Base-by-base conservation (phyloP, 1,284 basidiomycete species). In the Naganishia sp. region DNA sequence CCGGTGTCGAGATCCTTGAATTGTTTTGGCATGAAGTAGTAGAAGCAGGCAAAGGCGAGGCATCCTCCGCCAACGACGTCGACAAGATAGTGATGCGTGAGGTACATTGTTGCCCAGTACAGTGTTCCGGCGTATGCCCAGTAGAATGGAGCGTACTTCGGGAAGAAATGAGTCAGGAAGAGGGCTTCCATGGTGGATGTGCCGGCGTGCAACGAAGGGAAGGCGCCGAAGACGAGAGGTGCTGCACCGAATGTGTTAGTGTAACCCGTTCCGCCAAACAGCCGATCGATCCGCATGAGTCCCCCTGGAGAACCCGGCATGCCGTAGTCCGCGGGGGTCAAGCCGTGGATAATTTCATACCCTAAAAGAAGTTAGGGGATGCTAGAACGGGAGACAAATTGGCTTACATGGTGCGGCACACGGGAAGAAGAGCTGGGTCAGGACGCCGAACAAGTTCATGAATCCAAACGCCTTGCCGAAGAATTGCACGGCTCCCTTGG, bases 91-190 rank as follows among this genome's bases (percentile, higher is more conserved):
- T 98, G 93, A 78, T 96, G 94, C 6, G 90, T 92, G 72, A 95
- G 87, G 82, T 96, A 96, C 95, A 99, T 99, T 42, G 95, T 99
- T 28, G 90, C 89, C 95, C 94, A 98, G 80, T 96, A 99, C 1
- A 99, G 85, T 42, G 92, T 82, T n/a, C 86, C 87, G 2, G 87
- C 87, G 79, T 99, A 98, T 0, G 80, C 82, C 92, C 93, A 98
- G 68, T 89, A 88, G 70, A 85, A 86, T 1, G 80, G 73, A 66
- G 77, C 77, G 72, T 84, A 84, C 70, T 84, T 82, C 0, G 92
- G 92, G 86, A 98, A 99, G 81, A 98, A 98, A 81, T 99, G 94
- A 39, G 89, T 87, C 70, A 96, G 81, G 83, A 96, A 95, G 48
- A 99, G 84, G 0, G 94, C 94, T 73, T 93, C 92, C 73, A 97